Evolutionary conservation across 169 alveolate species (phyloP).

Genomic region (Perkinsus olseni): DNA sequence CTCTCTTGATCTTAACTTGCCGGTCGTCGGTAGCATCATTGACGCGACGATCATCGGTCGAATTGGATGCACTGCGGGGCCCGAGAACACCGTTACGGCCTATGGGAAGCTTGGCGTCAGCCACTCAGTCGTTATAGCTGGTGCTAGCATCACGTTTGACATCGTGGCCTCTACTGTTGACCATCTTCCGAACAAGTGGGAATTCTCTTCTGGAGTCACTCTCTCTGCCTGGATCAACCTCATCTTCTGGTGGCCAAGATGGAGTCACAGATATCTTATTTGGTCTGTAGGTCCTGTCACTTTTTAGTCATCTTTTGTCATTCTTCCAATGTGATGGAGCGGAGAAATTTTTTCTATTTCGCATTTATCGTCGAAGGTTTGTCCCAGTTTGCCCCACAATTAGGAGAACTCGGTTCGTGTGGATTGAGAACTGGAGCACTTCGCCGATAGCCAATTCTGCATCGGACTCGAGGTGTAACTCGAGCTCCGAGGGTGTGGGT

Average conservation of each 20-base stretch:
- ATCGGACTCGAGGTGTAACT: no score
- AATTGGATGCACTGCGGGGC: not conserved
- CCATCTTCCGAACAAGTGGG: not conserved
- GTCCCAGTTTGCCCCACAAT: no score
- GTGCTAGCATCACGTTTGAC: not conserved
- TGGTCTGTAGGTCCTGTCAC: not conserved
- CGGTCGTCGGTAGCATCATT: not conserved
- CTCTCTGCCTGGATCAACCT: not conserved
- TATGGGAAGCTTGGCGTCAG: not conserved
- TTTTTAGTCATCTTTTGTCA: no score
- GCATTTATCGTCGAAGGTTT: no score
- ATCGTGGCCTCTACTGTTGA: not conserved
- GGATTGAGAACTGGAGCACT: no score
- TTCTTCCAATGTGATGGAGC: no score
- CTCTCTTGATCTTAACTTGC: not conserved
- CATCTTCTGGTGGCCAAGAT: not conserved
- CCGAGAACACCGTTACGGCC: not conserved
- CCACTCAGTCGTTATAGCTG: not conserved
- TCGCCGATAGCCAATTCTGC: no score
- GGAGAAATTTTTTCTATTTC: no score
- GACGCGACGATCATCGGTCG: not conserved
- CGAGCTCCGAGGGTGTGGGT: no score
- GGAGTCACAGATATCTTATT: not conserved
- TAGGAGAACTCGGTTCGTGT: no score
- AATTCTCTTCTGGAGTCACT: not conserved